A percentile compares a stretch with the other conserved stretches of the same genome.
These are phyloP conservation scores for Corymbia citriodora DNA, from an alignment of 441 rosid genomes.

Conservation along the genomic window DNA sequence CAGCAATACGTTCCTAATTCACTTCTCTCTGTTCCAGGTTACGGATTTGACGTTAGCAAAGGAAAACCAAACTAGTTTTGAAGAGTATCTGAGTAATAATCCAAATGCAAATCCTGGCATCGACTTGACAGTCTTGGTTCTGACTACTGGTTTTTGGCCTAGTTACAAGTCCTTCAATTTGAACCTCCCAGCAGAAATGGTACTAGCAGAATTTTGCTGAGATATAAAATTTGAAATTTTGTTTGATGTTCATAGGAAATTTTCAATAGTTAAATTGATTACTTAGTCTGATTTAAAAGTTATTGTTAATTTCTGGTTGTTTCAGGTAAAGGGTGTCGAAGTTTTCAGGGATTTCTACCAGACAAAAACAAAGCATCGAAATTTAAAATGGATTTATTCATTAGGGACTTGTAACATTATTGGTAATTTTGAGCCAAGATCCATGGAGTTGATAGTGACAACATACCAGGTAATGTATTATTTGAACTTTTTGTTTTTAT, in stretches of 20 bases:
- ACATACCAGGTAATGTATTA: background rate
- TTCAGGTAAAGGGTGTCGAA: background rate
- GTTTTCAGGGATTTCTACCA: background rate
- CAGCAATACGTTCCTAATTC: background rate
- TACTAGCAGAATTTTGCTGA: background rate
- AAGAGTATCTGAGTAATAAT: background rate
- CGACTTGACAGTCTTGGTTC: background rate
- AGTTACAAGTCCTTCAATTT: background rate
- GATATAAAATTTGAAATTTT: background rate
- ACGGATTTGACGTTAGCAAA: background rate
- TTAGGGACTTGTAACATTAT: background rate
- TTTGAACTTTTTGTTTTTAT: background rate
- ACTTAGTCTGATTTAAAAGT: background rate
- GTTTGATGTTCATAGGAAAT: background rate
- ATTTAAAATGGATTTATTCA: background rate
- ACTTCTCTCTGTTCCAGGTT: background rate
- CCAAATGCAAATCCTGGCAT: background rate
- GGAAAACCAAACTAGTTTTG: background rate
- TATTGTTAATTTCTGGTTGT: background rate
- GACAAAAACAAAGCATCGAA: background rate
- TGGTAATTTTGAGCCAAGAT: background rate
- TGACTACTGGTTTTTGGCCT: background rate
- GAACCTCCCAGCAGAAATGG: background rate
- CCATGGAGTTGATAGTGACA: background rate
- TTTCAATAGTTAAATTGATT: background rate